Evolutionary conservation across 1,284 basidiomycete genomes (phyloP), one percentile per base, ranked within the genome.

Genomic region (Apiotrichum montevideense): DNA sequence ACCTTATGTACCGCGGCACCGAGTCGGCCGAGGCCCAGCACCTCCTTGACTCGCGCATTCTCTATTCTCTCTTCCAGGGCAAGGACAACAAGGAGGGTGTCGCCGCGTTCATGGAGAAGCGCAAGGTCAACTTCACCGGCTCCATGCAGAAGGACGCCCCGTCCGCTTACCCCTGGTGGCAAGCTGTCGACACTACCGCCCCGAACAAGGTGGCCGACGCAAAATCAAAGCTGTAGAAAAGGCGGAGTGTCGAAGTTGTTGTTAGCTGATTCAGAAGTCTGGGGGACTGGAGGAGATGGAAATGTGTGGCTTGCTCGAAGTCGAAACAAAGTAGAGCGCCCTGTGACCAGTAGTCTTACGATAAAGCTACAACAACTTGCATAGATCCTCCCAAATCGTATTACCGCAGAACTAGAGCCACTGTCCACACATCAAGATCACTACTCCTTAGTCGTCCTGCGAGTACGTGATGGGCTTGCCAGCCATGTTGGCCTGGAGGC

Each of bases 391-490:
- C 37, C 37, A 39, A 13, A 8, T 8, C 37, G 8, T 39, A 8
- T 39, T 13, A 13, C 37, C 37, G 8, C 37, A 39, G 37, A 7
- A 8, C 7, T 13, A 8, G 13, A 39, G 7, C 7, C 37, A 39
- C 37, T 39, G 13, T 39, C 7, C 37, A 39, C 21, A 21, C 21
- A 21, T 21, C 21, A 21, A 21, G 21, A 21, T 21, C 21, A 21
- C 21, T 21, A 21, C 21, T 21, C 21, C 44, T 42, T 49, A 59
- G 45, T 53, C 48, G 46, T 69, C 67, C 55, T 78, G 76, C 4
- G 85, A 87, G 70, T 84, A 87, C 4, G 76, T 81, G 3, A 83
- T 72, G 35, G 80, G 72, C 51, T 66, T 63, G 3, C 77, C 79
- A 2, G 69, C 69, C 13, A 79, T 76, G 29, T 76, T 71, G 46